These are phyloP conservation scores for Jasminum sambac DNA, from an alignment of 257 asterid species.

Conservation along the genomic window DNA sequence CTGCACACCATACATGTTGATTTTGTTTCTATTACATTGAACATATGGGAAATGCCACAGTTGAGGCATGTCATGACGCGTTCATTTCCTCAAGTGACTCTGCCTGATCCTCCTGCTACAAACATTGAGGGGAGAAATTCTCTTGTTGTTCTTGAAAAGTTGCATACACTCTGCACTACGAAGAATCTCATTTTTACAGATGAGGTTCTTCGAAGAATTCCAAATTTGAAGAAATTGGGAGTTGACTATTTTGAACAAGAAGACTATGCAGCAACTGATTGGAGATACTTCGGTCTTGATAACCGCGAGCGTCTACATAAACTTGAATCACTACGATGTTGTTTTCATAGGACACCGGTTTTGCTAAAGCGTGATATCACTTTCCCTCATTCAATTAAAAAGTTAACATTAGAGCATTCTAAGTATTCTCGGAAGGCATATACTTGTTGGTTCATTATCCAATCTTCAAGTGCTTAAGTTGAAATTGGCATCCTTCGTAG, in stretches of 20 bases:
- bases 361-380: constrained; percentile 3
- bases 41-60: too few species aligned
- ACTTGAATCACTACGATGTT: constrained; percentile 18
- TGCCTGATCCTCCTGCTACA: constrained; percentile 5
- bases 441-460: constrained; percentile 17
- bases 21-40: too few species aligned
- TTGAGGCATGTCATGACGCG: too few species aligned
- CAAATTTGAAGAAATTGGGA: constrained; percentile 21
- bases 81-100: background rate
- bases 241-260: background rate
- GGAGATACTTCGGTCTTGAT: background rate
- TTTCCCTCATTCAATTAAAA: constrained; percentile 21
- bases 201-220: constrained; percentile 8
- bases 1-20: too few species aligned
- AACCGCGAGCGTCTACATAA: constrained; percentile 16
- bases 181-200: constrained; percentile 6
- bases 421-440: constrained; percentile 9
- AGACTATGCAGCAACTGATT: background rate
- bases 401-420: constrained; percentile 15
- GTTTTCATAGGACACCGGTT: too few species aligned
- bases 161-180: constrained; percentile 7
- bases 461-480: constrained; percentile 26
- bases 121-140: background rate
- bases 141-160: constrained; percentile 1
- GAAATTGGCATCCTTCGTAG: constrained; percentile 13